phyloP scores from a whole-genome alignment of 1,284 basidiomycete species.

The Chalciporus sp. region DNA sequence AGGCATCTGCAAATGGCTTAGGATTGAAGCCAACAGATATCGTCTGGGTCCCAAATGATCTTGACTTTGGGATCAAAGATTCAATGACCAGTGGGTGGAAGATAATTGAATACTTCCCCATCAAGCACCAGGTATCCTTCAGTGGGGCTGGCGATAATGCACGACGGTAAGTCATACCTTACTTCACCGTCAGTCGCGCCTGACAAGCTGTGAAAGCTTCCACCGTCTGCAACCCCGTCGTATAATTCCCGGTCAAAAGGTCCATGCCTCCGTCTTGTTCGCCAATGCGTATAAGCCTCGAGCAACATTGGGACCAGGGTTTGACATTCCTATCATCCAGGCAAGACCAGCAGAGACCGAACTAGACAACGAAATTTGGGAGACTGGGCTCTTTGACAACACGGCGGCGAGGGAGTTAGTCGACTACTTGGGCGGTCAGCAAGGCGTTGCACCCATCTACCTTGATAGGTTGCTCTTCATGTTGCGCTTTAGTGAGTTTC shows the following conservation, averaged over 20 bases:
- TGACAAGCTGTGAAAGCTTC: background rate
- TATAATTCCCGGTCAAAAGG: constrained; percentile 22
- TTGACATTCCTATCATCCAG: background rate
- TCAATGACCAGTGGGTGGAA: constrained; percentile 19
- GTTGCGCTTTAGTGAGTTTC: constrained; percentile 10
- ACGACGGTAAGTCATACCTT: constrained; percentile 4
- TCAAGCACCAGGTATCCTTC: constrained; percentile 15
- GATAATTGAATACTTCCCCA: constrained; percentile 14
- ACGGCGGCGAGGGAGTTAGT: constrained; percentile 5
- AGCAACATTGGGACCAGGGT: constrained; percentile 12
- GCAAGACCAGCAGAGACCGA: background rate
- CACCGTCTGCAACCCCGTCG: constrained; percentile 9
- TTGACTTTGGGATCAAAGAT: constrained; percentile 13
- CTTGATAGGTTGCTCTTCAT: constrained; percentile 15
- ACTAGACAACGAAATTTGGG: constrained; percentile 4
- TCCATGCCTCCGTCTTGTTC: constrained; percentile 18
- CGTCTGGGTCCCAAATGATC: constrained; percentile 12
- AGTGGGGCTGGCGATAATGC: constrained; percentile 4
- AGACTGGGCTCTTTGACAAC: constrained; percentile 11
- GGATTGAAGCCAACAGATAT: constrained; percentile 10
- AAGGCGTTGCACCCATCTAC: background rate
- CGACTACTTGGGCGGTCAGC: background rate
- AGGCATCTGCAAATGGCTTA: constrained; percentile 14
- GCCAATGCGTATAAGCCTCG: constrained; percentile 12
- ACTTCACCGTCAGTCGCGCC: background rate